Conservation (phyloP, 148 eudicot genomes). For the Persicaria maculosa region DNA sequence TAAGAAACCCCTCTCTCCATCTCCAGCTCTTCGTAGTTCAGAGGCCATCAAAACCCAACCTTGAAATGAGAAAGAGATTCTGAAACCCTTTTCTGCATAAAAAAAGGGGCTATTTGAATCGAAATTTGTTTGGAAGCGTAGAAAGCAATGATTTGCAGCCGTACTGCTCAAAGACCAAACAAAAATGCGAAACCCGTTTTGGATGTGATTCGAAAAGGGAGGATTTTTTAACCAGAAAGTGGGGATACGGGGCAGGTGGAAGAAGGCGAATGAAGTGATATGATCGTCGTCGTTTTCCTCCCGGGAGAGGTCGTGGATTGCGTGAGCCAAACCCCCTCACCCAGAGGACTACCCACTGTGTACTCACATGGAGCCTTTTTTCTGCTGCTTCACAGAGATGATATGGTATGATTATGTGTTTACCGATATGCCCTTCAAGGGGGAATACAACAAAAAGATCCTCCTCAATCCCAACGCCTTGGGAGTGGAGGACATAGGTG, state of each 20-base stretch:
- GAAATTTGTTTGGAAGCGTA: background rate
- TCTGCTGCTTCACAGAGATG: background rate
- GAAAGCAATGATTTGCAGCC: background rate
- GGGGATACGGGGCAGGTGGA: slow-evolving; percentile 1
- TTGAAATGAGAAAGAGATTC: too few relatives aligned
- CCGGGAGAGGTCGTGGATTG: slow-evolving; percentile 3
- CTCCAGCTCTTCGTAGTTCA: background rate
- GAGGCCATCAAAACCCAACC: background rate
- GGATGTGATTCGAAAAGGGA: background rate
- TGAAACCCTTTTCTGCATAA: too few relatives aligned
- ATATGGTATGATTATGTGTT: background rate
- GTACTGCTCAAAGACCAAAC: background rate
- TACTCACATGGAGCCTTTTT: background rate
- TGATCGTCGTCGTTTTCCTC: slow-evolving; percentile 8
- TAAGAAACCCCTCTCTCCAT: background rate
- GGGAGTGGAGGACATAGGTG: background rate
- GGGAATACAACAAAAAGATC: background rate
- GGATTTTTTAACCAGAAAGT: background rate
- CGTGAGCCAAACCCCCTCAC: background rate
- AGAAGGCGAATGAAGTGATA: background rate
- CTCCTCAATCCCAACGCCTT: slow-evolving; percentile 2
- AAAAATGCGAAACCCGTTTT: background rate
- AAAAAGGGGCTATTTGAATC: background rate
- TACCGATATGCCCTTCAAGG: background rate
- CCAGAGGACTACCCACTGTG: background rate